Conservation (phyloP, 495 filamentous ascomycete genomes). For the Friedmanniomyces simplex region DNA sequence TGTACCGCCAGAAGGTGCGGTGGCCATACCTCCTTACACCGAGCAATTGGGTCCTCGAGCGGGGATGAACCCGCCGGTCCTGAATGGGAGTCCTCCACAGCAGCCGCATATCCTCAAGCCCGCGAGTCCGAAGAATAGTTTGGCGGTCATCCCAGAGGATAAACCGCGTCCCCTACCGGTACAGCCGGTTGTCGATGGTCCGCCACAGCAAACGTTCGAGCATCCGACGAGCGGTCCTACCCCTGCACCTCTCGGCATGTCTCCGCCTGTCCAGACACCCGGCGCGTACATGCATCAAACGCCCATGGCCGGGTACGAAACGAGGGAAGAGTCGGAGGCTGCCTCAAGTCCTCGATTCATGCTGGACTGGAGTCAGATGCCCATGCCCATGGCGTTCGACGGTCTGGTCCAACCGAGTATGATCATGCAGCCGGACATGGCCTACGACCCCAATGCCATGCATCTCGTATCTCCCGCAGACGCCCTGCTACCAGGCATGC, state of each 20-base stretch:
- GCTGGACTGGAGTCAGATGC: slow-evolving; percentile 32
- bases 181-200: slow-evolving; percentile 13
- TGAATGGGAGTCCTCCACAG: slow-evolving; percentile 14
- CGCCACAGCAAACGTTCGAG: slow-evolving; percentile 25
- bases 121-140: slow-evolving; percentile 10
- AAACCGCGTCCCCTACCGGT: slow-evolving; percentile 11
- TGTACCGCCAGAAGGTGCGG: slow-evolving; percentile 14
- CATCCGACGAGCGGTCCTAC: slow-evolving; percentile 24
- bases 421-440: slow-evolving; percentile 25
- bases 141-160: slow-evolving; percentile 7
- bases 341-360: slow-evolving; percentile 30
- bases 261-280: slow-evolving; percentile 23
- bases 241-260: slow-evolving; percentile 15
- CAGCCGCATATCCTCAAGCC: slow-evolving; percentile 19
- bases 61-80: neutral
- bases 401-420: slow-evolving; percentile 27
- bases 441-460: slow-evolving; percentile 33
- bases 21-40: slow-evolving; percentile 8
- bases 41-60: slow-evolving; percentile 11
- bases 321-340: slow-evolving; percentile 23
- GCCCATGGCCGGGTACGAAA: slow-evolving; percentile 28
- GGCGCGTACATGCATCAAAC: slow-evolving; percentile 27
- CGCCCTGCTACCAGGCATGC: slow-evolving; percentile 27
- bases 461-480: slow-evolving; percentile 26
- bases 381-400: slow-evolving; percentile 28